Base-by-base conservation (phyloP, 2,329 filamentous ascomycete genomes). In the Colletotrichum musicola region DNA sequence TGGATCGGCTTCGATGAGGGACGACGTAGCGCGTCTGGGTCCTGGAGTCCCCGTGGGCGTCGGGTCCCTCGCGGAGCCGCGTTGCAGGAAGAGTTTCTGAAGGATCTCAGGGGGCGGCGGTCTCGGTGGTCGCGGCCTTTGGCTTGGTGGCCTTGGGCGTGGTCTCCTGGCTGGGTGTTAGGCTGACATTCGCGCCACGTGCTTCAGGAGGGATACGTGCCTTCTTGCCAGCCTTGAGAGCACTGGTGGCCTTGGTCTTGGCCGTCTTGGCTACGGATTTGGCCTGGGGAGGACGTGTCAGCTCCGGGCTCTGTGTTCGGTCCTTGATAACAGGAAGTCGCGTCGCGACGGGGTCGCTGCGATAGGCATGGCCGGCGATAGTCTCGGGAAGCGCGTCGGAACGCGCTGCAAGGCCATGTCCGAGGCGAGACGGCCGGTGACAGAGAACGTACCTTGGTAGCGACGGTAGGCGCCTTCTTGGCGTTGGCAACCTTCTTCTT, bases 81-180 rank as follows among this genome's bases (percentile, higher is more conserved):
- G 38, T 44, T 16, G 35, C 16, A 20, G 35, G 47, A 53, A 62
- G 27, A 10, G 30, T 1, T 10, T 3, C 30, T 14, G 44, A 22
- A 4, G 38, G 14, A 6, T 13, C 42, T 56, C 38, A 69, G 30
- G 56, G 25, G 44, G 56, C 56, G 27, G 20, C 56, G 44, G 51
- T 50, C 30, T 47, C 51, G 60, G 50, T 35, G 16, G 59, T 38
- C 13, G 47, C 47, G 40, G 51, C 74, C 40, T 50, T 42, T 25
- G 63, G 50, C 6, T 71, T 68, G 12, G 66, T 25, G 5, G 70
- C 60, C 70, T 71, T 71, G 60, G 70, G 55, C 68, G 70, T 71
- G 50, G 63, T 64, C 44, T 70, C 51, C 70, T 69, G 12, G 2
- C 4, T 16, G 25, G 2, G 25, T 13, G 59, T 42, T 54, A 49